Evolutionary conservation across 371 early-diverging fungal genomes (phyloP).

Genomic region (Batrachochytrium dendrobatidis): DNA sequence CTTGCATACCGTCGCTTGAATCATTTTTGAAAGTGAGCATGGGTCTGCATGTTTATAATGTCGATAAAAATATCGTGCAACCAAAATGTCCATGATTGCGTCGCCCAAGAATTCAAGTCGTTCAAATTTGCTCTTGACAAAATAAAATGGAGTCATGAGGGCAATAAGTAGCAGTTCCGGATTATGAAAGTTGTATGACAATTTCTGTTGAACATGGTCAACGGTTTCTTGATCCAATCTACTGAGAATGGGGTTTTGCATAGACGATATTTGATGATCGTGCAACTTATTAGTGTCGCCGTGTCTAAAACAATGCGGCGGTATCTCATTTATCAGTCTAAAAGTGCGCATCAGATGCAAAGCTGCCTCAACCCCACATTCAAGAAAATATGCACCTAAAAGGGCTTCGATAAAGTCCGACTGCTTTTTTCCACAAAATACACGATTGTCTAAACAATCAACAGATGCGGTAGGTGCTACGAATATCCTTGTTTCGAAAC

Average conservation of each 20-base stretch:
- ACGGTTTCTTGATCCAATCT: no score
- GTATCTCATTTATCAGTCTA: slow-evolving; percentile 12
- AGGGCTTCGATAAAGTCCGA: slow-evolving; percentile 88
- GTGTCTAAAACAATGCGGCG: no score
- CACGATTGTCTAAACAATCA: background rate
- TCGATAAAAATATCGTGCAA: slow-evolving; percentile 69
- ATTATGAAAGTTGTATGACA: no score
- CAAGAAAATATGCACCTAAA: slow-evolving; percentile 68
- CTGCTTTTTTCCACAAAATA: slow-evolving; percentile 26
- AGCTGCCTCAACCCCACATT: slow-evolving; percentile 29
- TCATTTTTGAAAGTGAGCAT: no score
- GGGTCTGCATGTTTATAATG: no score
- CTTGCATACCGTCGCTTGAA: slow-evolving; percentile 14
- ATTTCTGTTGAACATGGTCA: no score
- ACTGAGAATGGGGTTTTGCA: no score
- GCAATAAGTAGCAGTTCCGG: no score
- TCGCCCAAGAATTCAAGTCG: slow-evolving; percentile 92
- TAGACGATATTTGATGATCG: no score
- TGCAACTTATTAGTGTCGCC: no score
- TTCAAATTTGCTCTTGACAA: no score
- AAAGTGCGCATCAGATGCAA: slow-evolving; percentile 14
- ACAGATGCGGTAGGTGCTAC: background rate
- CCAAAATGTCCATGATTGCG: slow-evolving; percentile 78
- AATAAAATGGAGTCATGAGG: no score
- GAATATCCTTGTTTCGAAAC: background rate